Percentiles rank a stretch among this genome's conserved stretches.
These are phyloP conservation scores for Ophiostoma tasmaniense DNA, from an alignment of 2,329 filamentous ascomycete species.

Conservation along the genomic window DNA sequence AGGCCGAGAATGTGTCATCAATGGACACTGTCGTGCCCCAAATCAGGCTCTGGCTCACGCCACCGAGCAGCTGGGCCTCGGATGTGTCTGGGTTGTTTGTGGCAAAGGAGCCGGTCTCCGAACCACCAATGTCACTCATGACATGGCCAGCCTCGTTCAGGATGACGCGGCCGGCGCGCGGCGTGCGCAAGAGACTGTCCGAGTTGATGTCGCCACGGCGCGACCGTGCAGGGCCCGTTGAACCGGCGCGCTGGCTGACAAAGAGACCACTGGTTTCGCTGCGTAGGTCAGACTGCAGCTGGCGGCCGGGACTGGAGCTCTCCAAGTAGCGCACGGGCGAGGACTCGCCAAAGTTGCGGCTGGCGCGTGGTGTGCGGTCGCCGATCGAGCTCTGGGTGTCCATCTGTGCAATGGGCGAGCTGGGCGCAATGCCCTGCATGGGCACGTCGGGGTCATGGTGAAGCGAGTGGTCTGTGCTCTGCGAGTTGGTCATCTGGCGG, in stretches of 20 bases:
- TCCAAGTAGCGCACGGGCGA: slow-evolving; percentile 87
- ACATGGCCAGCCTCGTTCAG: slow-evolving; percentile 52
- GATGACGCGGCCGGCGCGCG: slow-evolving; percentile 43
- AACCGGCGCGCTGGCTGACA: slow-evolving; percentile 54
- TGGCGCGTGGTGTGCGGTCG: slow-evolving; percentile 64
- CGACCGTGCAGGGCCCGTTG: slow-evolving; percentile 49
- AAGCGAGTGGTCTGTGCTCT: slow-evolving; percentile 34
- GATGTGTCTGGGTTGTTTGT: slow-evolving; percentile 74
- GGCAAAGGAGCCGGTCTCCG: slow-evolving; percentile 52
- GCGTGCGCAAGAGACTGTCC: slow-evolving; percentile 55
- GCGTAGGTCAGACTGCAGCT: slow-evolving; percentile 57
- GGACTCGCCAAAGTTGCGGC: slow-evolving; percentile 53
- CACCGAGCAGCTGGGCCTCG: slow-evolving; percentile 81
- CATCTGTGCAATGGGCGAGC: slow-evolving; percentile 52
- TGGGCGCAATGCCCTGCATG: slow-evolving; percentile 34
- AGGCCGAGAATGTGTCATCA: slow-evolving; percentile 73
- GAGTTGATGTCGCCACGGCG: slow-evolving; percentile 76
- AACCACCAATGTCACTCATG: slow-evolving; percentile 43
- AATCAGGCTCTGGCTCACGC: slow-evolving; percentile 71
- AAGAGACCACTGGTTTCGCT: slow-evolving; percentile 86
- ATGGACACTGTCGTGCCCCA: slow-evolving; percentile 98
- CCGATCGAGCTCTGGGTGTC: slow-evolving; percentile 48
- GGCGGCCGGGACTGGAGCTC: slow-evolving; percentile 74
- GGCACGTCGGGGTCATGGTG: slow-evolving; percentile 21
- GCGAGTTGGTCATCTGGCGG: slow-evolving; percentile 48